A percentile compares a stretch with the other conserved stretches of the same genome.
Conservation (phyloP, 2,329 filamentous ascomycete genomes). For the Samsoniella hepiali region DNA sequence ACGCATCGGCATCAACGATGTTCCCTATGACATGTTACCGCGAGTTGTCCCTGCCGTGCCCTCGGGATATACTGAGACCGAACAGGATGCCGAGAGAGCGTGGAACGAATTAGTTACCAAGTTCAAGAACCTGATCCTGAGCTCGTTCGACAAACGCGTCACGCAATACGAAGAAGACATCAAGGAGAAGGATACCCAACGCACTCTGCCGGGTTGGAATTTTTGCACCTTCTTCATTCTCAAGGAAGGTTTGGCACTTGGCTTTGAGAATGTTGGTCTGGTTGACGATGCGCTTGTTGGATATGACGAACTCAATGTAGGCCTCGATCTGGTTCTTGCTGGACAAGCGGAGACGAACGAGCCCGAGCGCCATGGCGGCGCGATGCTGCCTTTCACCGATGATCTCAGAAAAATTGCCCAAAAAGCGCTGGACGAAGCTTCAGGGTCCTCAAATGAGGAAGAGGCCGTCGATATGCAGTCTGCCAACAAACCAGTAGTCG, state of each 20-base stretch:
- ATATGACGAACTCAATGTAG: constrained; percentile 90
- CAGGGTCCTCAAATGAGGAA: constrained; percentile 33
- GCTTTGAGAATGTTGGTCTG: constrained; percentile 92
- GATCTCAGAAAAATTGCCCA: constrained; percentile 64
- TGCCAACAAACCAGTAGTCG: constrained; percentile 36
- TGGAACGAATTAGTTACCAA: constrained; percentile 83
- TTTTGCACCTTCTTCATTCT: constrained; percentile 99
- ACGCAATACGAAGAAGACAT: constrained; percentile 97
- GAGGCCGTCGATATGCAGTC: constrained; percentile 52
- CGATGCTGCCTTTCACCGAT: constrained; percentile 68
- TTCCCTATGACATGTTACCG: constrained; percentile 62
- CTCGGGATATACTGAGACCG: constrained; percentile 64
- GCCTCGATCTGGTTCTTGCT: constrained; percentile 76
- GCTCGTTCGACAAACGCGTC: constrained; percentile 86
- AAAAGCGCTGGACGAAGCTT: constrained; percentile 43
- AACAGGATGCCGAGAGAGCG: constrained; percentile 74
- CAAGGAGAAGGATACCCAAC: constrained; percentile 85
- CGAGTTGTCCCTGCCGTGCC: constrained; percentile 61
- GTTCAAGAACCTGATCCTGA: constrained; percentile 80
- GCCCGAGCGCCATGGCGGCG: constrained; percentile 65
- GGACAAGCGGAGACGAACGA: constrained; percentile 63
- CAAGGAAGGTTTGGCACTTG: constrained; percentile 89
- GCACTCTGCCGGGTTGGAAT: constrained; percentile 90
- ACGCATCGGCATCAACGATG: constrained; percentile 68
- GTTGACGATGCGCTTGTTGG: constrained; percentile 93